These are phyloP conservation scores for Cutaneotrichosporon curvatum DNA, from an alignment of 1,284 basidiomycete species.

Conservation along the genomic window DNA sequence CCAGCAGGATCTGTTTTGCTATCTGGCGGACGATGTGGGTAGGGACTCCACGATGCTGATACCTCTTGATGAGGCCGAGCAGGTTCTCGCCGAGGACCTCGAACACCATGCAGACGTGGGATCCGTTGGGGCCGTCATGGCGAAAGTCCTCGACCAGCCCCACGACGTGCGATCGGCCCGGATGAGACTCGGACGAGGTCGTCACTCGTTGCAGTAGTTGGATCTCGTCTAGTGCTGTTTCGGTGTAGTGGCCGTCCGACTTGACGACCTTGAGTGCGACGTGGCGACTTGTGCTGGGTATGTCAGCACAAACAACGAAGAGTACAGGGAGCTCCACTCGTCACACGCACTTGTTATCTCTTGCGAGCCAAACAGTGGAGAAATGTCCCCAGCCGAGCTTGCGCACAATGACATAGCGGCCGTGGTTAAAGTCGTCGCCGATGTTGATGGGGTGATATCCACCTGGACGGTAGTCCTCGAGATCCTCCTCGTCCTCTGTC, in stretches of 20 bases:
- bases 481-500: slow-evolving; percentile 48
- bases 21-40: slow-evolving; percentile 92
- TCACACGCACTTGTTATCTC: slow-evolving; percentile 68
- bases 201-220: slow-evolving; percentile 94
- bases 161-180: slow-evolving; percentile 63
- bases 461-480: slow-evolving; percentile 72
- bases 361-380: slow-evolving; percentile 86
- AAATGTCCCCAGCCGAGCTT: slow-evolving; percentile 99
- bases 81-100: slow-evolving; percentile 97
- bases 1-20: slow-evolving; percentile 90
- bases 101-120: slow-evolving; percentile 99
- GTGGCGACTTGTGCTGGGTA: slow-evolving; percentile 83
- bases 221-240: slow-evolving; percentile 97
- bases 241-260: slow-evolving; percentile 92
- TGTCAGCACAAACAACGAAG: background rate
- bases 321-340: too few species aligned
- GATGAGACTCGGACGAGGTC: slow-evolving; percentile 63
- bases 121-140: slow-evolving; percentile 92
- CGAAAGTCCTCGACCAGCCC: slow-evolving; percentile 95
- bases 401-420: slow-evolving; percentile 80
- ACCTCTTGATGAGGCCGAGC: slow-evolving; percentile 92
- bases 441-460: slow-evolving; percentile 95
- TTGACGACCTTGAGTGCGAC: slow-evolving; percentile 99
- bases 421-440: slow-evolving; percentile 83
- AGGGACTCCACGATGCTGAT: slow-evolving; percentile 79